Evolutionary conservation across 2,329 filamentous ascomycete genomes (phyloP).

Genomic region (Boeremia lycopersici): DNA sequence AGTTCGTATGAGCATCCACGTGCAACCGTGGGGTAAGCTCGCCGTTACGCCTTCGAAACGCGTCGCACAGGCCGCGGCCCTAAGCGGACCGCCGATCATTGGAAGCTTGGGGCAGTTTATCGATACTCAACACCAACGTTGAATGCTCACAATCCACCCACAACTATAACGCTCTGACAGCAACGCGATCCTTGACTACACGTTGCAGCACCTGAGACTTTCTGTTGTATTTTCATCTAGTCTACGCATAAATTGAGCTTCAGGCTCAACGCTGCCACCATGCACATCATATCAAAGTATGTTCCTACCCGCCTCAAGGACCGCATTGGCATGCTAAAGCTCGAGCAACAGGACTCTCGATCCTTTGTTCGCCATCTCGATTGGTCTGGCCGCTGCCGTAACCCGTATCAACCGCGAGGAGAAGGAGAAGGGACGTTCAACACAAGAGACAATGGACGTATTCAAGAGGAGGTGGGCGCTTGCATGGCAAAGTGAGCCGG

Average conservation of each 20-base stretch:
- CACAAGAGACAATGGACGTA: conserved; percentile 47
- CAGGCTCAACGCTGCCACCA: not conserved
- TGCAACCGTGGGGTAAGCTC: conserved; percentile 22
- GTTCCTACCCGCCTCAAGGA: not conserved
- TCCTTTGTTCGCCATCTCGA: conserved; percentile 56
- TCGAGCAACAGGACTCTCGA: conserved; percentile 49
- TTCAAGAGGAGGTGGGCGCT: conserved; percentile 48
- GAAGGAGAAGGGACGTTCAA: conserved; percentile 52
- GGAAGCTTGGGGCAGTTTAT: conserved; percentile 24
- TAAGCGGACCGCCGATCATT: conserved; percentile 25
- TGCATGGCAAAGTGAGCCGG: conserved; percentile 30
- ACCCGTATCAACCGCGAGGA: conserved; percentile 54
- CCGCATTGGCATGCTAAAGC: not conserved
- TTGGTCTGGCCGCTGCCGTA: conserved; percentile 53
- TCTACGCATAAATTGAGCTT: not conserved
- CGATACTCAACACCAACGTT: conserved; percentile 13
- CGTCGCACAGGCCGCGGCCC: conserved; percentile 22
- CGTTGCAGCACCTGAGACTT: not conserved
- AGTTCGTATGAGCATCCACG: not conserved
- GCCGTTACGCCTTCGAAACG: conserved; percentile 9
- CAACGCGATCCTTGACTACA: no score
- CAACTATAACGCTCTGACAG: not conserved
- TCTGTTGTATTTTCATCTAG: not conserved
- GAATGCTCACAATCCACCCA: not conserved
- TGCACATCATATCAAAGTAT: conserved; percentile 17